Evolutionary conservation across 2,329 filamentous ascomycete species (phyloP), one percentile per base, ranked within the genome.

Genomic region (Spiromastix sp.): DNA sequence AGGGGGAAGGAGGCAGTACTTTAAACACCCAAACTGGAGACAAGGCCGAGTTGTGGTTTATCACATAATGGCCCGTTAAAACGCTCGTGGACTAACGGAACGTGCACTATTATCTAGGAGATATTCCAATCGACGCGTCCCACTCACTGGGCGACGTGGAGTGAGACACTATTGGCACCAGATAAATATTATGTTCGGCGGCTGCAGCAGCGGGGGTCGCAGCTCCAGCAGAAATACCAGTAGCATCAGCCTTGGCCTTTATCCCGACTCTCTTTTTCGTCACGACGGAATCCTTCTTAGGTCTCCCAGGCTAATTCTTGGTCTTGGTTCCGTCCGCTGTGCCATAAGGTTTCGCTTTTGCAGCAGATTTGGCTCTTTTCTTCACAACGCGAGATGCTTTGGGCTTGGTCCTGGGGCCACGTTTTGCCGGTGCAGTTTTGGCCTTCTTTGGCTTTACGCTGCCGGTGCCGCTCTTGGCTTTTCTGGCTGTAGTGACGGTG

Each of bases 321-420:
- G 20, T 37, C 28, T 31, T 37, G 19, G 20, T 30, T 11, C 24
- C 19, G 27, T 20, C 27, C 21, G 15, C 34, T 15, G 17, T n/a
- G n/a, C n/a, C n/a, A n/a, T n/a, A n/a, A n/a, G n/a, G n/a, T n/a
- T n/a, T n/a, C n/a, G n/a, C n/a, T n/a, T n/a, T n/a, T n/a, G n/a
- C n/a, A n/a, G n/a, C n/a, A n/a, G n/a, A n/a, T n/a, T n/a, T n/a
- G n/a, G n/a, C n/a, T n/a, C n/a, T n/a, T n/a, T n/a, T n/a, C 27
- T 30, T 30, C 11, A 13, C 11, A 8, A 13, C 8, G 5, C 28
- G 6, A 1, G 35, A 37, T 7, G 21, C 21, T 24, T 24, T 24
- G 29, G 35, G 19, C 12, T 31, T 37, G 12, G 35, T 21, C 29
- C 19, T 27, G 12, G 13, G 28, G 5, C 20, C 29, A 22, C 13